Conservation (phyloP, 306 rosid genomes). For the Crotalaria pallida region DNA sequence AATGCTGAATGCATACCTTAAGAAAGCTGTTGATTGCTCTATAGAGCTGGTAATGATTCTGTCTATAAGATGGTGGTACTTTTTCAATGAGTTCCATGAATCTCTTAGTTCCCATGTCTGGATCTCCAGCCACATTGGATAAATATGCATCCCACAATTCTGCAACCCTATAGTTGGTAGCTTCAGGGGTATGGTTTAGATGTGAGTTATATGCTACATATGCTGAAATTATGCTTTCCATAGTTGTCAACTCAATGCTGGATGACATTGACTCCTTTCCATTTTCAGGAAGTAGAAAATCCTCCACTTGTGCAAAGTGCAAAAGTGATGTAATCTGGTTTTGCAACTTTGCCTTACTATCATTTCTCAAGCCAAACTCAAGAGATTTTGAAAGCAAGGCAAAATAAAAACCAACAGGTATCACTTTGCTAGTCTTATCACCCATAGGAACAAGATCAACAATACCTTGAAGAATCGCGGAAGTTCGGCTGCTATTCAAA, state of each 20-base stretch:
- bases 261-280: conserved; percentile 45
- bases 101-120: conserved; percentile 44
- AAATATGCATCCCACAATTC: conserved; percentile 80
- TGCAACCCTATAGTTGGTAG: conserved; percentile 46
- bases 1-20: conserved; percentile 37
- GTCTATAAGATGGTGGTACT: conserved; percentile 54
- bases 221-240: conserved; percentile 62
- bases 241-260: conserved; percentile 48
- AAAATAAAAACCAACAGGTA: conserved; percentile 75
- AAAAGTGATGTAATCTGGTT: conserved; percentile 52
- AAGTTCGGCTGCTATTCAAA: conserved; percentile 26
- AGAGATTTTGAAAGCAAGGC: conserved; percentile 75
- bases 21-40: conserved; percentile 53
- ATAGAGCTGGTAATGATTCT: conserved; percentile 71
- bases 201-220: conserved; percentile 45
- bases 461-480: conserved; percentile 57
- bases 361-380: conserved; percentile 40
- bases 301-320: conserved; percentile 61
- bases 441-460: conserved; percentile 63
- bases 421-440: conserved; percentile 49
- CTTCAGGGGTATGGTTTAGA: conserved; percentile 28
- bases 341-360: conserved; percentile 43
- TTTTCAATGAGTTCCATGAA: conserved; percentile 73
- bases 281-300: conserved; percentile 44
- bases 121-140: conserved; percentile 47